A percentile compares a stretch with the other conserved stretches of the same genome.
Conservation (phyloP, 2,329 filamentous ascomycete species). For the Penicillium fuscoglaucum region DNA sequence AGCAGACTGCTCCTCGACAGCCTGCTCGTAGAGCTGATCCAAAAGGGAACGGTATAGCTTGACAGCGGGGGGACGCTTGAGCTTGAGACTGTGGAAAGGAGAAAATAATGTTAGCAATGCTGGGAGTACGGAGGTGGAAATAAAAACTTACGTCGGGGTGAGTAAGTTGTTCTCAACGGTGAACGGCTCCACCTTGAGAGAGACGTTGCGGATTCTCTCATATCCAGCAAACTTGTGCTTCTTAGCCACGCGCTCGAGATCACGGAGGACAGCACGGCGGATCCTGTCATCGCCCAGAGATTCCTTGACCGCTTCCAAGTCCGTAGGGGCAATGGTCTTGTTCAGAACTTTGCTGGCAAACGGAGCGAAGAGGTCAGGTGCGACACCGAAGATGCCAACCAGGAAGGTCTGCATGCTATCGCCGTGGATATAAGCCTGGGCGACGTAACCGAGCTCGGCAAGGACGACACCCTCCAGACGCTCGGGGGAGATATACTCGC, state of each 20-base stretch:
- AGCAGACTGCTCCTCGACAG: constrained; percentile 40
- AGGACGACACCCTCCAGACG: constrained; percentile 94
- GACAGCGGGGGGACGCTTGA: constrained; percentile 68
- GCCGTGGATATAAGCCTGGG: constrained; percentile 85
- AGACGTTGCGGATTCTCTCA: constrained; percentile 74
- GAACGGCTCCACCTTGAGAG: constrained; percentile 84
- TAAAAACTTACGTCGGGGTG: constrained; percentile 54
- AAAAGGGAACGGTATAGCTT: constrained; percentile 61
- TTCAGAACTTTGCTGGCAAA: constrained; percentile 78
- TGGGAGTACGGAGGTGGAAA: not conserved
- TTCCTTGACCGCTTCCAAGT: constrained; percentile 66
- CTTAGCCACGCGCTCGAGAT: constrained; percentile 75
- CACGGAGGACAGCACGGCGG: constrained; percentile 70
- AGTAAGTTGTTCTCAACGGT: constrained; percentile 85
- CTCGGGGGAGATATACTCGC: constrained; percentile 97
- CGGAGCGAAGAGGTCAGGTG: constrained; percentile 77
- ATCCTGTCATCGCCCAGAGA: constrained; percentile 70
- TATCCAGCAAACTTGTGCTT: constrained; percentile 89
- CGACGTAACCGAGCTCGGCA: constrained; percentile 74
- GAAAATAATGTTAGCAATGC: constrained; percentile 19
- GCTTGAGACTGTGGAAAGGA: constrained; percentile 57
- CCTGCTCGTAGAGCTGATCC: constrained; percentile 63
- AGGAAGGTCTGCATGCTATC: constrained; percentile 78
- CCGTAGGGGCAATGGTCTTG: constrained; percentile 62
- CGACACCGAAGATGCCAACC: constrained; percentile 84